Evolutionary conservation across 2,329 filamentous ascomycete species (phyloP).

Genomic region (Pseudogymnoascus sp.): DNA sequence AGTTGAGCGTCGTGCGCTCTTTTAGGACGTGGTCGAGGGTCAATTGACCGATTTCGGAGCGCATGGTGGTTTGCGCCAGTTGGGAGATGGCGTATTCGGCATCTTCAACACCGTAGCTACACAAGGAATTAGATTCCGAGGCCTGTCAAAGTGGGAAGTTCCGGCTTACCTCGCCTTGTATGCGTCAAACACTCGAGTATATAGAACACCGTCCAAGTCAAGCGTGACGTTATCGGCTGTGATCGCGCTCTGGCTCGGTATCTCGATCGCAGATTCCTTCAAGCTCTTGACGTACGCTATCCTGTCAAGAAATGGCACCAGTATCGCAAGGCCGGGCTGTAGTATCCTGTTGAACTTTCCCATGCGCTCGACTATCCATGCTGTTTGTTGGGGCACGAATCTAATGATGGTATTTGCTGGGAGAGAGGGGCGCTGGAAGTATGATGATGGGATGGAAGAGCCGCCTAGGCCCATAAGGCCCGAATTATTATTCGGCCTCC

Average conservation of each 20-base stretch:
- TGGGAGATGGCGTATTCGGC: constrained; percentile 98
- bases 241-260: constrained; percentile 94
- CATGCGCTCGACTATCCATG: constrained; percentile 99
- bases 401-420: constrained; percentile 92
- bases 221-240: constrained; percentile 97
- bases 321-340: constrained; percentile 79
- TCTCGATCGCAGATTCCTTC: constrained; percentile 94
- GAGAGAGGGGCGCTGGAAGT: constrained; percentile 67
- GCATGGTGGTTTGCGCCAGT: constrained; percentile 97
- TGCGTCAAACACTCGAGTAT: constrained; percentile 92
- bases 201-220: constrained; percentile 90
- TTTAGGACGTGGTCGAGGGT: constrained; percentile 96
- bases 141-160: neutral
- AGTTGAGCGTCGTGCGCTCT: constrained; percentile 91
- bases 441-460: constrained; percentile 53
- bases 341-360: constrained; percentile 93
- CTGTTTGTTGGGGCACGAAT: constrained; percentile 98
- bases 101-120: constrained; percentile 93
- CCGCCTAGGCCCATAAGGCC: constrained; percentile 26
- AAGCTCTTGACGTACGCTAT: constrained; percentile 97
- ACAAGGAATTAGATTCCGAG: neutral
- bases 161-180: constrained; percentile 80
- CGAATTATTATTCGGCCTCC: constrained; percentile 22
- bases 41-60: constrained; percentile 93
- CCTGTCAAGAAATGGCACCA: constrained; percentile 85